Conservation (phyloP, 768 basidiomycete genomes). For the Neoboletus subvelutipes region DNA sequence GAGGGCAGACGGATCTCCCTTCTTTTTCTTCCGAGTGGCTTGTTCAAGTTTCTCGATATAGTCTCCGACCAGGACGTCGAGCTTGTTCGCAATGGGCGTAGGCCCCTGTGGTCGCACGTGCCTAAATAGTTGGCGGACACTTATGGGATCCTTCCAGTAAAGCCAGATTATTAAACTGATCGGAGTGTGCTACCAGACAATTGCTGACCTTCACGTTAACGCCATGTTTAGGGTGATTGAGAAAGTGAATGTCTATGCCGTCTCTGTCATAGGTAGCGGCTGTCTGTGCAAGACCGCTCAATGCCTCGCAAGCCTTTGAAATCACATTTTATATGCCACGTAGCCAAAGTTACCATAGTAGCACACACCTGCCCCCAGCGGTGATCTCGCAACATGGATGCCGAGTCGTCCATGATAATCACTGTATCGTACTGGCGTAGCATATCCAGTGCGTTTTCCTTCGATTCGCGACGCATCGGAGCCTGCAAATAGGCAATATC, state of each 20-base stretch:
- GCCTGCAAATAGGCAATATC: slow-evolving; percentile 25
- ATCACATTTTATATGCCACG: not conserved
- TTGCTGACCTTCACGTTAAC: slow-evolving; percentile 39
- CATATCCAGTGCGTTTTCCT: slow-evolving; percentile 33
- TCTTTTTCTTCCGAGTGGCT: slow-evolving; percentile 27
- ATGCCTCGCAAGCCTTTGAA: slow-evolving; percentile 12
- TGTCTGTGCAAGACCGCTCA: slow-evolving; percentile 47
- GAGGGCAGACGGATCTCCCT: slow-evolving; percentile 23
- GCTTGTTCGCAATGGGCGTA: slow-evolving; percentile 45
- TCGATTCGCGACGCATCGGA: slow-evolving; percentile 28
- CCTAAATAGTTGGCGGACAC: slow-evolving; percentile 44
- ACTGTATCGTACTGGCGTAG: slow-evolving; percentile 54
- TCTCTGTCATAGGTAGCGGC: slow-evolving; percentile 53
- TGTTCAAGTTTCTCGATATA: slow-evolving; percentile 37
- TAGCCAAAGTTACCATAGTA: not conserved
- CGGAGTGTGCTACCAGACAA: not conserved
- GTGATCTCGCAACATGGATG: slow-evolving; percentile 46
- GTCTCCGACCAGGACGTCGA: slow-evolving; percentile 39
- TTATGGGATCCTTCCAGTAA: slow-evolving; percentile 33
- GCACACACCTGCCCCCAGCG: slow-evolving; percentile 50
- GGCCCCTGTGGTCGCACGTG: slow-evolving; percentile 42
- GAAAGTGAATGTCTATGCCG: slow-evolving; percentile 63
- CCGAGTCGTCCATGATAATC: slow-evolving; percentile 60
- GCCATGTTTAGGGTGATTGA: slow-evolving; percentile 42
- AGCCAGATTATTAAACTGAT: not conserved